Evolutionary conservation across 2,329 filamentous ascomycete genomes (phyloP).

Genomic region (Dactylellina leptospora): DNA sequence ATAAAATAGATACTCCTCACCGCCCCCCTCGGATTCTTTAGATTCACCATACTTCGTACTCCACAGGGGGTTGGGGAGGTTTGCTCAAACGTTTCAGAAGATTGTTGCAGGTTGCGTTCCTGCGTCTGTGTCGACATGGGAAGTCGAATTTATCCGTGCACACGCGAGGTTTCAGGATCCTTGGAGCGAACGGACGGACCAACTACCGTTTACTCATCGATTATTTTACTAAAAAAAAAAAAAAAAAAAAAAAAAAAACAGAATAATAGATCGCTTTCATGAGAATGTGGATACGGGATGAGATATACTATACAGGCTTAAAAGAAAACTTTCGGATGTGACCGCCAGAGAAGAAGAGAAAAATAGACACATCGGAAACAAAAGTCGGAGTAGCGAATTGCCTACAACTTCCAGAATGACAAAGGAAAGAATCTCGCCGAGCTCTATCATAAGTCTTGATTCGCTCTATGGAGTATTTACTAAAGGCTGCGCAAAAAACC

Average conservation of each 20-base stretch:
- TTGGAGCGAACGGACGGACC: no score
- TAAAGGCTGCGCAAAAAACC: not conserved
- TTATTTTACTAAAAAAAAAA: no score
- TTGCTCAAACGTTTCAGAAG: slow-evolving; percentile 6
- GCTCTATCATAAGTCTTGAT: no score
- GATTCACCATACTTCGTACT: no score
- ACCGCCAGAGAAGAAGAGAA: slow-evolving; percentile 1
- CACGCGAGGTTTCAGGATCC: no score
- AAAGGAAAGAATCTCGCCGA: not conserved
- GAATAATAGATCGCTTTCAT: not conserved
- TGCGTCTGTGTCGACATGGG: slow-evolving; percentile 5
- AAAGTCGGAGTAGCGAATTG: no score
- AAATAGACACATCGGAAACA: not conserved
- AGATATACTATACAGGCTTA: not conserved
- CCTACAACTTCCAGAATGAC: no score
- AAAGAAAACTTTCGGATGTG: not conserved
- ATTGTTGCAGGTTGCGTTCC: not conserved
- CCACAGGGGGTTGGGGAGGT: no score
- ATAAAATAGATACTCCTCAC: no score
- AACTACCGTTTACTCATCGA: no score
- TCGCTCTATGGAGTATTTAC: not conserved
- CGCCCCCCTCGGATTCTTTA: no score
- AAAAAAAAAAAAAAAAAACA: not conserved
- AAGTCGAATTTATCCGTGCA: slow-evolving; percentile 21
- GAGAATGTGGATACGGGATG: not conserved